Percentiles rank a stretch among this genome's conserved stretches.
Evolutionary conservation across 805 yeast species (phyloP).

Genomic region (Pichia insulana): DNA sequence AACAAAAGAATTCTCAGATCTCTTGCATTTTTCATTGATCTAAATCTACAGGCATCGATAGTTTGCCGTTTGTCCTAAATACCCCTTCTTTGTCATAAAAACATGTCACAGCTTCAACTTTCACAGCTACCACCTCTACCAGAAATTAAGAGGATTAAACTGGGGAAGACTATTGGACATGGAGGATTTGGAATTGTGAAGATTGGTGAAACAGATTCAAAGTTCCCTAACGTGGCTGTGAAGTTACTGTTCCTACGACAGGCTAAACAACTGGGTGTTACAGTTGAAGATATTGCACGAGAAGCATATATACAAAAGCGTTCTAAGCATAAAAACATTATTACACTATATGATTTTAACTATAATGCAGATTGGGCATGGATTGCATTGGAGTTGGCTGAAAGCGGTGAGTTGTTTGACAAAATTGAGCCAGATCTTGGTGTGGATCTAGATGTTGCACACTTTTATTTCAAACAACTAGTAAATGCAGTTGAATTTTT

Average conservation of each 20-base stretch:
- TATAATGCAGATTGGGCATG: constrained; percentile 50
- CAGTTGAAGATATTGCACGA: constrained; percentile 31
- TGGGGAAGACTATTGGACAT: constrained; percentile 52
- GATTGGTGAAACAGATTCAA: constrained; percentile 29
- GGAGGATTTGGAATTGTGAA: constrained; percentile 64
- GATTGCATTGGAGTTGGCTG: constrained; percentile 60
- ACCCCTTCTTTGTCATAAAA: background rate
- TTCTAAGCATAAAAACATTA: constrained; percentile 52
- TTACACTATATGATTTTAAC: constrained; percentile 46
- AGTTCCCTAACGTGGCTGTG: constrained; percentile 36
- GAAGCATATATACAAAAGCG: constrained; percentile 54
- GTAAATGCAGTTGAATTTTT: constrained; percentile 50
- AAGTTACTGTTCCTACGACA: constrained; percentile 41
- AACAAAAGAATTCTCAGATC: background rate
- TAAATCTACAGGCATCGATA: too few species aligned
- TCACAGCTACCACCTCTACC: constrained; percentile 45
- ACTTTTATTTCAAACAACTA: constrained; percentile 60
- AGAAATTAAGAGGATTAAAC: constrained; percentile 33
- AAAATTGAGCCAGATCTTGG: constrained; percentile 73
- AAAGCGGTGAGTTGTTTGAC: constrained; percentile 71
- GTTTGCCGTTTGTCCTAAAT: too few species aligned
- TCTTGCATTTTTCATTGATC: too few species aligned
- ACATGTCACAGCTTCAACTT: constrained; percentile 26
- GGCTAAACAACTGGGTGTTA: constrained; percentile 26
- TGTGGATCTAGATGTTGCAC: constrained; percentile 56